Base-by-base conservation (phyloP, 1,284 basidiomycete species). In the Melampsora larici-populina region DNA sequence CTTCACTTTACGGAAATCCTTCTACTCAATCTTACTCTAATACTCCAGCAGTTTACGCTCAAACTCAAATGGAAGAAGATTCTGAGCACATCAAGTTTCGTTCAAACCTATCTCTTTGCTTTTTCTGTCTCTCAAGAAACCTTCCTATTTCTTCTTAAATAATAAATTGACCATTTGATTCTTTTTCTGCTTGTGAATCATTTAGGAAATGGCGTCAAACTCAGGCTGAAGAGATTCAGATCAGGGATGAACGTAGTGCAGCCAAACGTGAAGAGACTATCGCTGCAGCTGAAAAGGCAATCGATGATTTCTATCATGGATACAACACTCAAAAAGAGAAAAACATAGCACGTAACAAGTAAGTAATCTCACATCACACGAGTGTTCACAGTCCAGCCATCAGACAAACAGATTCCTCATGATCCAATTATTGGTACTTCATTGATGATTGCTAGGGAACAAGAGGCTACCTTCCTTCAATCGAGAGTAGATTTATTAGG, bases 301-400 rank as follows among this genome's bases (percentile, higher is more conserved):
- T 99, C 80, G 97, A 99, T 85, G 89, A 91, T 82, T 99, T 98
- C 84, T 99, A 99, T 84, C 93, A 94, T 83, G 90, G 93, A 76
- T 98, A 99, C 85, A 89, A 94, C 77, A 87, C 88, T 80, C 91
- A 93, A 86, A 97, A 97, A 87, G 93, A 96, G 86, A 89, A 89
- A 83, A 92, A 90, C 82, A 98, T 99, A 82, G 87, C 91, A 69
- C 90, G 94, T 84, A 99, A 99, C 88, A 99, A 99, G 94, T 96
- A 80, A 82, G 60, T 64, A 24, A 4, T 8, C 55, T 26, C 40
- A 6, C 70, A n/a, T 55, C 62, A 51, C 13, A 64, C 33, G 33
- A 17, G 48, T 15, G n/a, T 46, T 15, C 43, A 46, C 11, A 15
- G 11, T 15, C 43, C 60, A 24, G 65, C 17, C 40, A 4, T 31